A percentile compares a stretch with the other conserved stretches of the same genome.
phyloP scores from a whole-genome alignment of 164 flowering plant genomes.

The Sextonia rubra region DNA sequence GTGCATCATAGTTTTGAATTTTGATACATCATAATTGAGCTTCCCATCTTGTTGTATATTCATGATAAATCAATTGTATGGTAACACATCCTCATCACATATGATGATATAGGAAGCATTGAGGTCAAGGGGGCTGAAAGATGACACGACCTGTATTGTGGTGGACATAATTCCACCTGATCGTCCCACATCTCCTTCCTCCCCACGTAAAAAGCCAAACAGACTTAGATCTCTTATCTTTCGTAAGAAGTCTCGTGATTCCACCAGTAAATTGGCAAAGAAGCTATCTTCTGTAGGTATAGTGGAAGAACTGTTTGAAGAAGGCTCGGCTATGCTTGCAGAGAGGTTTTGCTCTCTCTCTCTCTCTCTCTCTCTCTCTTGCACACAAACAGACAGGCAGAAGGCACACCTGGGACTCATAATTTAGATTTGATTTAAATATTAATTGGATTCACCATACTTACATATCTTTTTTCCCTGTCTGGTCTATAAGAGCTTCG shows the following conservation, averaged over 20 bases:
- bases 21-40: not conserved
- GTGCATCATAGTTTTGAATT: too few species aligned
- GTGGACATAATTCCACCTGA: slow-evolving; percentile 89
- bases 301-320: slow-evolving; percentile 89
- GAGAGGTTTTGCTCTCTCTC: slow-evolving; percentile 52
- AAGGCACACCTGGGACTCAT: too few species aligned
- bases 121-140: slow-evolving; percentile 73
- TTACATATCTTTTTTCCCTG: not conserved
- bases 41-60: too few species aligned
- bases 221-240: slow-evolving; percentile 50
- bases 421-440: not conserved
- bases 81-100: slow-evolving; percentile 2
- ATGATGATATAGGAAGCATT: slow-evolving; percentile 57
- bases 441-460: not conserved
- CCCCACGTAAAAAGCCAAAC: slow-evolving; percentile 62
- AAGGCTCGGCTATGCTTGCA: slow-evolving; percentile 93
- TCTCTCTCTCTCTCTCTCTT: not conserved
- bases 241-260: slow-evolving; percentile 47
- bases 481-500: not conserved
- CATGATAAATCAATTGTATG: not conserved
- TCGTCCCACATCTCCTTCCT: slow-evolving; percentile 25
- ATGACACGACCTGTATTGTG: slow-evolving; percentile 89
- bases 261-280: slow-evolving; percentile 52
- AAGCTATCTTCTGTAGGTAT: slow-evolving; percentile 68
- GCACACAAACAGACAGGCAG: too few species aligned